phyloP scores from a whole-genome alignment of 192 early-diverging fungal species.

The Coemansia umbellata region DNA sequence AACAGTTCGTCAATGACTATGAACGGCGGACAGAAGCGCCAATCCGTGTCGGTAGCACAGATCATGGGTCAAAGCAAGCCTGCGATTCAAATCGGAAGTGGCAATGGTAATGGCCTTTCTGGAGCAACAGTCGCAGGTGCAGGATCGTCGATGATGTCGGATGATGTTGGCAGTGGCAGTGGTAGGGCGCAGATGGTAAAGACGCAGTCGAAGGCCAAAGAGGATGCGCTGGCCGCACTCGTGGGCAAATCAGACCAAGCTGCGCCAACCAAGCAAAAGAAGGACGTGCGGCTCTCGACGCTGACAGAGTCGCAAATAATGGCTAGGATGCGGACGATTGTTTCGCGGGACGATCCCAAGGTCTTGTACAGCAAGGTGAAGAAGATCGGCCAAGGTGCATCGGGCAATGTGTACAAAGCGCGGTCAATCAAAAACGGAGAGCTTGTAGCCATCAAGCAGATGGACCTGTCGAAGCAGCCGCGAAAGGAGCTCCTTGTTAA shows the following conservation, averaged over 20 bases:
- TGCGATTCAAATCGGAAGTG: not conserved
- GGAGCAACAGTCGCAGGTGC: not conserved
- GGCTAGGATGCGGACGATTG: constrained; percentile 85
- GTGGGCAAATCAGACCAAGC: constrained; percentile 43
- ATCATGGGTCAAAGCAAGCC: constrained; percentile 32
- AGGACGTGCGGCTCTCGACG: constrained; percentile 79
- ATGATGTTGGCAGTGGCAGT: not conserved
- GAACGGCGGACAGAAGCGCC: constrained; percentile 13
- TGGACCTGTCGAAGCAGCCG: constrained; percentile 82
- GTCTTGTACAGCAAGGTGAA: constrained; percentile 88
- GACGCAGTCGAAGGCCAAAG: constrained; percentile 52
- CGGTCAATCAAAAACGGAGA: constrained; percentile 64
- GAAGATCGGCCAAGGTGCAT: constrained; percentile 97
- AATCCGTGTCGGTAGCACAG: constrained; percentile 22
- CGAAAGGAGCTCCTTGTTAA: constrained; percentile 89
- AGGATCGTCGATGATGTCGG: not conserved
- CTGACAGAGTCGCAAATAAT: constrained; percentile 93
- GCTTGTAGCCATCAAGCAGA: constrained; percentile 91
- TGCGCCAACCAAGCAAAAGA: constrained; percentile 56
- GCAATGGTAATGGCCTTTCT: not conserved
- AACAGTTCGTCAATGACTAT: constrained; percentile 4
- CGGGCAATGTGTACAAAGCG: constrained; percentile 97
- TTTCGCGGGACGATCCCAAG: constrained; percentile 88
- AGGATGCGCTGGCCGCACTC: constrained; percentile 53
- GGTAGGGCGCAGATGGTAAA: constrained; percentile 41